Evolutionary conservation across 164 flowering plant species (phyloP).

Genomic region (Aristolochia fimbriata): DNA sequence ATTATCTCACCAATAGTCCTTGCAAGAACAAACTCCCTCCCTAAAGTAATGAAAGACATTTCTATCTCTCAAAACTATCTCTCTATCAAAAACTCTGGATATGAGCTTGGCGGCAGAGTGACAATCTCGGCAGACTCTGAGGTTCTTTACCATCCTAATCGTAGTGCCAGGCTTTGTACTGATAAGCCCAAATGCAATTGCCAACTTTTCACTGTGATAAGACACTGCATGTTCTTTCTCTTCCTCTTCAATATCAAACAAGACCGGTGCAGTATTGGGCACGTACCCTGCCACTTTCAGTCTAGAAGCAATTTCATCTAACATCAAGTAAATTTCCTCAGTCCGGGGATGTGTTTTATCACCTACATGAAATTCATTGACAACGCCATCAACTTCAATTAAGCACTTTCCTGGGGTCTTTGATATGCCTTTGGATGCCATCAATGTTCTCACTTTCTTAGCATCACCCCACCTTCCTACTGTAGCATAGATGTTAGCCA

Average conservation of each 20-base stretch:
- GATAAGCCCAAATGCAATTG: conserved; percentile 11
- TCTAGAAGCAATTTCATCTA: conserved; percentile 3
- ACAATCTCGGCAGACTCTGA: conserved; percentile 7
- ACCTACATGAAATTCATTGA: conserved; percentile 2
- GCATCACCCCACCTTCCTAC: conserved; percentile 13
- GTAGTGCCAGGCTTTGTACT: background rate
- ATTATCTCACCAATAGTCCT: conserved; percentile 3
- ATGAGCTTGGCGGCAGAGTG: conserved; percentile 8
- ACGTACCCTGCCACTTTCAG: conserved; percentile 6
- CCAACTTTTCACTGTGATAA: conserved; percentile 7
- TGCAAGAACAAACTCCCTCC: conserved; percentile 7
- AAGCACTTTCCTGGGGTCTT: conserved; percentile 11
- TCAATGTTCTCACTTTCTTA: conserved; percentile 4
- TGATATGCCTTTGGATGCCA: conserved; percentile 8
- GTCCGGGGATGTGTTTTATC: conserved; percentile 5
- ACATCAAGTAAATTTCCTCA: conserved; percentile 4
- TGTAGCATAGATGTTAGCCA: conserved; percentile 7
- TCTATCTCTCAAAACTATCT: conserved; percentile 6
- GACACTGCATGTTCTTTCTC: conserved; percentile 8
- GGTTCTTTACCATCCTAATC: conserved; percentile 11
- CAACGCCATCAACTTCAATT: conserved; percentile 5
- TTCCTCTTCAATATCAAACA: conserved; percentile 12
- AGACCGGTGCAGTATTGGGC: conserved; percentile 8
- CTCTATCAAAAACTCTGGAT: conserved; percentile 3
- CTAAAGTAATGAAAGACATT: conserved; percentile 6